A percentile compares a stretch with the other conserved stretches of the same genome.
Conservation (phyloP, 2,329 filamentous ascomycete species). For the Colletotrichum coccodes region DNA sequence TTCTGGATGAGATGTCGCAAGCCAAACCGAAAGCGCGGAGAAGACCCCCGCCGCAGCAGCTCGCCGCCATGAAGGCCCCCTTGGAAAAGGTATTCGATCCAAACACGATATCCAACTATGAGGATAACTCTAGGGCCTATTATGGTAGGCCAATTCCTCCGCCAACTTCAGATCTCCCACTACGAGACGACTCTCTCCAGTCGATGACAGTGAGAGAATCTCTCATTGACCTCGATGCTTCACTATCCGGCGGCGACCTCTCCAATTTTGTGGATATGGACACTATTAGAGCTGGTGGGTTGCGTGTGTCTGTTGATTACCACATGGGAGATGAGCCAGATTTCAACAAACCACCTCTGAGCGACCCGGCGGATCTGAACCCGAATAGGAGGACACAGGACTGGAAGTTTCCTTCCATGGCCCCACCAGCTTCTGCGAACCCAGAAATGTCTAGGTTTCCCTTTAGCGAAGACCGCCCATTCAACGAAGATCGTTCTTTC, state of each 20-base stretch:
- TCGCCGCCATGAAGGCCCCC: conserved; percentile 67
- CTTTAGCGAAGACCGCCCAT: conserved; percentile 47
- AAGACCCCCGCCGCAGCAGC: conserved; percentile 66
- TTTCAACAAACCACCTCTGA: conserved; percentile 62
- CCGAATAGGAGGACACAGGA: conserved; percentile 62
- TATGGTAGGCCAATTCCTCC: conserved; percentile 61
- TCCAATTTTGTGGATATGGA: conserved; percentile 70
- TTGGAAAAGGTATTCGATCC: conserved; percentile 75
- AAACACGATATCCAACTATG: conserved; percentile 72
- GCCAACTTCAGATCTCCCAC: conserved; percentile 64
- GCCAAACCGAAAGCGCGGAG: conserved; percentile 61
- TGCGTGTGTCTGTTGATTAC: conserved; percentile 60
- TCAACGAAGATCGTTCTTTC: conserved; percentile 48
- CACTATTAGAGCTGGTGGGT: conserved; percentile 64
- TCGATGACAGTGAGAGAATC: conserved; percentile 67
- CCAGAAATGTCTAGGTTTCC: conserved; percentile 64
- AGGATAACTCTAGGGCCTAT: conserved; percentile 70
- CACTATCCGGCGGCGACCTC: conserved; percentile 64
- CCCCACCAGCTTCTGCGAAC: conserved; percentile 62
- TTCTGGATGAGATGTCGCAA: conserved; percentile 59
- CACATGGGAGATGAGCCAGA: conserved; percentile 36
- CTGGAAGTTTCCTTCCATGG: conserved; percentile 68
- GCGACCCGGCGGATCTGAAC: conserved; percentile 66
- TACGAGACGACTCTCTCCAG: conserved; percentile 64
- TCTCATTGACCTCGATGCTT: conserved; percentile 72